Evolutionary conservation across 202 grass and related monocot genomes (phyloP).

Genomic region (Dendrocalamus latiflorus): DNA sequence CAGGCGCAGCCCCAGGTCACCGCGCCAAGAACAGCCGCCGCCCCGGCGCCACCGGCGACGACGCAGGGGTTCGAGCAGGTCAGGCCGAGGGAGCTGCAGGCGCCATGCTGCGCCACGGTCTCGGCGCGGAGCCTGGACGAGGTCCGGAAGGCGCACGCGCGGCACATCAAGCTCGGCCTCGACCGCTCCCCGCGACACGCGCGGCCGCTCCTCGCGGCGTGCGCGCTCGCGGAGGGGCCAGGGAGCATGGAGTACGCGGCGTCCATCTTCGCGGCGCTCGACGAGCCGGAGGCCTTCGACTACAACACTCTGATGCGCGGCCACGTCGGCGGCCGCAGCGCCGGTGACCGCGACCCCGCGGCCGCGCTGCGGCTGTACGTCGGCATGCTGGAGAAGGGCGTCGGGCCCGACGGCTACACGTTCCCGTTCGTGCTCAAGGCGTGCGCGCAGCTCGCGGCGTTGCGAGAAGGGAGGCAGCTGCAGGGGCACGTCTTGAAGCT

Average conservation of each 20-base stretch:
- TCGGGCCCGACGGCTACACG: conserved; percentile 58
- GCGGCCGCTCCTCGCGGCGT: conserved; percentile 50
- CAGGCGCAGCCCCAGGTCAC: conserved; percentile 36
- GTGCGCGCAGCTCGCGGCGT: conserved; percentile 40
- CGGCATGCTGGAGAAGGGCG: conserved; percentile 38
- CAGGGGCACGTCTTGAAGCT: conserved; percentile 52
- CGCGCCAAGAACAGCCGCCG: conserved; percentile 6
- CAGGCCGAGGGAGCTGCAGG: conserved; percentile 22
- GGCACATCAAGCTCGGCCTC: conserved; percentile 60
- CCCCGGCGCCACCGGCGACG: background rate
- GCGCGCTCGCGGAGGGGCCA: conserved; percentile 47
- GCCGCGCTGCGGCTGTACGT: conserved; percentile 43
- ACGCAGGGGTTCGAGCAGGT: conserved; percentile 4
- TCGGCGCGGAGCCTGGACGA: conserved; percentile 39
- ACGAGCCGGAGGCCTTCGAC: conserved; percentile 61
- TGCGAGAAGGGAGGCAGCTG: conserved; percentile 44
- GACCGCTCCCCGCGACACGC: conserved; percentile 42
- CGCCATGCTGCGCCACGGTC: conserved; percentile 25
- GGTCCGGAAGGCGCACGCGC: conserved; percentile 47
- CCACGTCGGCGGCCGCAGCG: background rate
- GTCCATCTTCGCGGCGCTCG: conserved; percentile 58
- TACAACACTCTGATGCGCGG: conserved; percentile 81
- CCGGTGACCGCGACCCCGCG: conserved; percentile 16
- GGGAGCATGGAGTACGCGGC: conserved; percentile 53
- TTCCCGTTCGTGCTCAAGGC: conserved; percentile 70